Evolutionary conservation across 2,329 filamentous ascomycete species (phyloP).

Genomic region (Sporothrix euskadiensis): DNA sequence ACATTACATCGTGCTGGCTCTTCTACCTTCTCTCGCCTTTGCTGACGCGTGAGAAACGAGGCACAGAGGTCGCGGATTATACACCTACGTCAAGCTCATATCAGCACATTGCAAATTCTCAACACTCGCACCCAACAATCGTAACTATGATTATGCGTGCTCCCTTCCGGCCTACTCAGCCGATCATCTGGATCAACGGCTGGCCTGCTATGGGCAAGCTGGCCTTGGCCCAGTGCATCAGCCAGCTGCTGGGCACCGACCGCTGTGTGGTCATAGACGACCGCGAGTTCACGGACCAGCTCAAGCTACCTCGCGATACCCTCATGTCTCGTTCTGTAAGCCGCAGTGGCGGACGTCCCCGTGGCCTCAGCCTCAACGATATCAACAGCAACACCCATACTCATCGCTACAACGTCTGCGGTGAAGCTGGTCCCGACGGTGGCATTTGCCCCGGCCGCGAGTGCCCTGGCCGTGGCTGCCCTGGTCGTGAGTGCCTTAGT

Average conservation of each 20-base stretch:
- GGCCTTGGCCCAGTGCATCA: conserved; percentile 39
- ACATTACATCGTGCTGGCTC: not conserved
- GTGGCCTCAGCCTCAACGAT: not conserved
- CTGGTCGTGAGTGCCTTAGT: not conserved
- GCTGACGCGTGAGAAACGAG: not conserved
- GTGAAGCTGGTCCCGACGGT: not conserved
- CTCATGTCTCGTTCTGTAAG: conserved; percentile 21
- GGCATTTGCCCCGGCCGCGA: not conserved
- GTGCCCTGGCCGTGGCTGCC: conserved; percentile 2
- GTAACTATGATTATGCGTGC: not conserved
- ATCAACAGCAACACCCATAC: not conserved
- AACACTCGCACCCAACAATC: not conserved
- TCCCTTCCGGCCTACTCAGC: conserved; percentile 27
- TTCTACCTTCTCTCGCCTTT: not conserved
- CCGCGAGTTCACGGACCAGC: conserved; percentile 29
- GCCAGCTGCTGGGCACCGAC: conserved; percentile 38
- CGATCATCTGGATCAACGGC: conserved; percentile 42
- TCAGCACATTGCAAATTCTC: not conserved
- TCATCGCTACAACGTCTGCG: conserved; percentile 2
- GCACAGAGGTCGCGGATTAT: not conserved
- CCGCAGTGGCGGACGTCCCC: not conserved
- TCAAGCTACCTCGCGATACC: conserved; percentile 23
- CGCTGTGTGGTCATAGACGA: conserved; percentile 38
- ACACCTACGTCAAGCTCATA: not conserved
- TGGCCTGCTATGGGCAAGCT: conserved; percentile 41